phyloP scores from a whole-genome alignment of 148 eudicot species.

The Salicornia ramosissima region DNA sequence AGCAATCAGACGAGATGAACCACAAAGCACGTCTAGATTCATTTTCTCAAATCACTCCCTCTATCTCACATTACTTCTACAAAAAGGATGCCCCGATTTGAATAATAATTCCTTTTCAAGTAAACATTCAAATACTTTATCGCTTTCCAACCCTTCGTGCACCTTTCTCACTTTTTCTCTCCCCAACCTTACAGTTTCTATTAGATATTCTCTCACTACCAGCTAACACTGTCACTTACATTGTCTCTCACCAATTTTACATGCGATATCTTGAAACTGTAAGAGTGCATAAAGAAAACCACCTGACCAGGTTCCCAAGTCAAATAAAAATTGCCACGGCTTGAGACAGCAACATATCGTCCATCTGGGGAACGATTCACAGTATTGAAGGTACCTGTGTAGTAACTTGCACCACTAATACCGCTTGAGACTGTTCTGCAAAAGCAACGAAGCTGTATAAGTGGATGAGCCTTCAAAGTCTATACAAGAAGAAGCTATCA shows the following conservation, averaged over 20 bases:
- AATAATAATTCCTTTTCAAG: neutral
- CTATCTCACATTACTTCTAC: neutral
- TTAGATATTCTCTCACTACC: neutral
- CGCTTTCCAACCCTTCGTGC: neutral
- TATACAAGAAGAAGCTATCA: neutral
- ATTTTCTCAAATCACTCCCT: neutral
- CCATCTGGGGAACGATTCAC: conserved; percentile 99
- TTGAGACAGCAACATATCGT: conserved; percentile 96
- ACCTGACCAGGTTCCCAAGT: conserved; percentile 99
- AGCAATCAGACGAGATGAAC: neutral
- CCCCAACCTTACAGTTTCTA: neutral
- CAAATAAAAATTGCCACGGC: conserved; percentile 94
- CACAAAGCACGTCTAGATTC: neutral
- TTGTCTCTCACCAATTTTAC: neutral
- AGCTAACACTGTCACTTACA: neutral
- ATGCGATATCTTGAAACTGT: neutral
- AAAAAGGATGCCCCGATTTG: neutral
- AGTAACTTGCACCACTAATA: conserved; percentile 99
- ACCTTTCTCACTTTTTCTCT: neutral
- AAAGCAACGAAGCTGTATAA: conserved; percentile 34
- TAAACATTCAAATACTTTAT: neutral
- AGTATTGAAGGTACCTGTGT: conserved; percentile 92
- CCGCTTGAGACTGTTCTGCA: conserved; percentile 99
- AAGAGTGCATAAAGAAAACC: conserved; percentile 14
- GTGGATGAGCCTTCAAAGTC: conserved; percentile 12